phyloP scores from a whole-genome alignment of 495 filamentous ascomycete species.

The Amphirosellinia nigrospora region DNA sequence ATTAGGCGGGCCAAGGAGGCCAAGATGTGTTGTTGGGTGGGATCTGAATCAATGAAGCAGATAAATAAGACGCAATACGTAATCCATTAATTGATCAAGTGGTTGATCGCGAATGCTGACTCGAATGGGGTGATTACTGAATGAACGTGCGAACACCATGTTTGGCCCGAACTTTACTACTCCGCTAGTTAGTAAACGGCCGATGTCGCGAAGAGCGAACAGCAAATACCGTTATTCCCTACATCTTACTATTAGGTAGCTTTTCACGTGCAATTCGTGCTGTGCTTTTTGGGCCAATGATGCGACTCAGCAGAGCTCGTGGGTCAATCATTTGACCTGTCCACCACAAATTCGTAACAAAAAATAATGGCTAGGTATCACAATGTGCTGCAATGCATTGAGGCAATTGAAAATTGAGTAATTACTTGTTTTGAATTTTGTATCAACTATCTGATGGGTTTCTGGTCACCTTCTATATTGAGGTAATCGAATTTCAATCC shows the following conservation, averaged over 20 bases:
- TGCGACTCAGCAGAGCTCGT: conserved; percentile 1
- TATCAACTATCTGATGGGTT: conserved; percentile 15
- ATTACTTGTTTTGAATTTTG: conserved; percentile 23
- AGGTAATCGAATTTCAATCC: conserved; percentile 15
- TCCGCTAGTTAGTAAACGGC: conserved; percentile 13
- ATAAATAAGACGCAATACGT: not conserved
- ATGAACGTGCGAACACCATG: not conserved
- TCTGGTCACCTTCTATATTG: conserved; percentile 21
- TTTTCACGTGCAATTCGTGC: conserved; percentile 1
- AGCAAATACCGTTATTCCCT: not conserved
- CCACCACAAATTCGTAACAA: not conserved
- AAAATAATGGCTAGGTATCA: not conserved
- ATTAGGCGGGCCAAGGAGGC: not conserved
- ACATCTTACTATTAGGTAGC: not conserved
- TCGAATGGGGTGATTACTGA: conserved; percentile 14
- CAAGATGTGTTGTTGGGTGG: not conserved
- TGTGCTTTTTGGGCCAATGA: conserved; percentile 10
- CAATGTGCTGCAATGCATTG: conserved; percentile 7
- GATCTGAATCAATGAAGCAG: not conserved
- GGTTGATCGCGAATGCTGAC: conserved; percentile 13
- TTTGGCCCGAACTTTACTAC: conserved; percentile 2
- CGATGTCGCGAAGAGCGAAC: conserved; percentile 27
- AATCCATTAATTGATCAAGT: conserved; percentile 2
- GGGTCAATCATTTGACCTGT: not conserved
- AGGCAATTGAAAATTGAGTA: conserved; percentile 1